These are phyloP conservation scores for Cyberlindnera lachancei DNA, from an alignment of 805 yeast genomes.

Conservation along the genomic window DNA sequence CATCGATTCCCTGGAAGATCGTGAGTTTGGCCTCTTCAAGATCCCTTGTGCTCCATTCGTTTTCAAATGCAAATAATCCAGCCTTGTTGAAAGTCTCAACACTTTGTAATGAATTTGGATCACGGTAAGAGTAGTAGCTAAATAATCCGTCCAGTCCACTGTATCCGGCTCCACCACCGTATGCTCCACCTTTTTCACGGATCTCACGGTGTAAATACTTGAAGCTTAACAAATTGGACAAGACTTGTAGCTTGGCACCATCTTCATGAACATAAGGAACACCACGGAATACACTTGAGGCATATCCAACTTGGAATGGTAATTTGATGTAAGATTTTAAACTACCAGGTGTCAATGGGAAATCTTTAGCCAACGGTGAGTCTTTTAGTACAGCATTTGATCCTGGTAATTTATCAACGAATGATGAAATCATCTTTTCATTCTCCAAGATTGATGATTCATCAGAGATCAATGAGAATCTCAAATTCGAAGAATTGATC, in stretches of 20 bases:
- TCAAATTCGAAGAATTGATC: slow-evolving; percentile 34
- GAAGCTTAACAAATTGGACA: slow-evolving; percentile 74
- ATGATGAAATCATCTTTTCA: slow-evolving; percentile 24
- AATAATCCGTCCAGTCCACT: slow-evolving; percentile 76
- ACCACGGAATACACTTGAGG: slow-evolving; percentile 62
- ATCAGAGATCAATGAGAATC: slow-evolving; percentile 54
- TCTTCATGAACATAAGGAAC: slow-evolving; percentile 61
- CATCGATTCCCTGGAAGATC: slow-evolving; percentile 85
- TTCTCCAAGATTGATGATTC: slow-evolving; percentile 25
- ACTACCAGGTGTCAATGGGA: slow-evolving; percentile 13
- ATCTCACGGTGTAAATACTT: slow-evolving; percentile 82
- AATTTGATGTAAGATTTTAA: slow-evolving; percentile 48
- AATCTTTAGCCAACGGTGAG: slow-evolving; percentile 4
- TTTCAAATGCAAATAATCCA: slow-evolving; percentile 39
- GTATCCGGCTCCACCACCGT: slow-evolving; percentile 90
- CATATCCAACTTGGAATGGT: slow-evolving; percentile 85
- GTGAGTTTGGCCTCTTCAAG: slow-evolving; percentile 86
- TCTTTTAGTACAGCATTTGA: slow-evolving; percentile 2
- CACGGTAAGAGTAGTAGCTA: slow-evolving; percentile 85
- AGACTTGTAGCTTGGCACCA: slow-evolving; percentile 78
- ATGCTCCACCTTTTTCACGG: slow-evolving; percentile 95
- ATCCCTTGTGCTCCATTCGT: slow-evolving; percentile 53
- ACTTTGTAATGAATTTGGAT: slow-evolving; percentile 78
- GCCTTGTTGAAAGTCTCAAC: slow-evolving; percentile 48
- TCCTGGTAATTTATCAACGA: slow-evolving; percentile 25